Conservation (phyloP, 1,284 basidiomycete species). For the Microbotryum saponariae region DNA sequence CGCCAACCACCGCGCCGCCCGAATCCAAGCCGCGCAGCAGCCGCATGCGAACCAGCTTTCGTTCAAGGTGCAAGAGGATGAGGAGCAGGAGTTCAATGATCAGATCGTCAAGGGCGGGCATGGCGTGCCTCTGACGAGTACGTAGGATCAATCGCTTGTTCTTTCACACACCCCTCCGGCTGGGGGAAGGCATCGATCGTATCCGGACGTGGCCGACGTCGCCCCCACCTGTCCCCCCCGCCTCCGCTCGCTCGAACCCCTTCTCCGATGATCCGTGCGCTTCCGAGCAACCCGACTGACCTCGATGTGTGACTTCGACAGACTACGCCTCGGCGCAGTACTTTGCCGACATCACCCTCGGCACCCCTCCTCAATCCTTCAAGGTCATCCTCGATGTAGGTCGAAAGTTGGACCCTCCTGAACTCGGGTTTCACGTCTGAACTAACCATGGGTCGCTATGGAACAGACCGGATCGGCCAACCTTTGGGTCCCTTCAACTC, state of each 20-base stretch:
- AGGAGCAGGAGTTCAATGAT: constrained; percentile 50
- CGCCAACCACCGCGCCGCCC: constrained; percentile 52
- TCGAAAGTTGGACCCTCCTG: constrained; percentile 49
- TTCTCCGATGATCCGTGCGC: constrained; percentile 2
- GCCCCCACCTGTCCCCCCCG: too few relatives aligned
- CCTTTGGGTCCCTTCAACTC: constrained; percentile 81
- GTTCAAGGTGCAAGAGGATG: constrained; percentile 36
- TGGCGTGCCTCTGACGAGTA: constrained; percentile 80
- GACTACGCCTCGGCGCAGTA: constrained; percentile 47
- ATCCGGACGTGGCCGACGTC: too few relatives aligned
- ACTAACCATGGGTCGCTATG: too few relatives aligned
- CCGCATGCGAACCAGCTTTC: constrained; percentile 36
- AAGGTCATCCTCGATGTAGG: constrained; percentile 68
- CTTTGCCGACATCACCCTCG: constrained; percentile 79
- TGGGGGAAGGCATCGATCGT: too few relatives aligned
- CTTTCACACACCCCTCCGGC: too few relatives aligned
- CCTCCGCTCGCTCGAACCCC: too few relatives aligned
- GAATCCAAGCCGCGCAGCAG: constrained; percentile 43
- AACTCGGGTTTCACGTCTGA: neutral
- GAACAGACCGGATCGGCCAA: constrained; percentile 57
- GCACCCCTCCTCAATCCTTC: constrained; percentile 72
- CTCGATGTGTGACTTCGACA: neutral
- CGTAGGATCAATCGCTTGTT: constrained; percentile 39
- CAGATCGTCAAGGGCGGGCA: constrained; percentile 62
- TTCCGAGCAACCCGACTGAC: constrained; percentile 1